phyloP scores from a whole-genome alignment of 108 stramenopile species.

The Discostella stelligeroides region DNA sequence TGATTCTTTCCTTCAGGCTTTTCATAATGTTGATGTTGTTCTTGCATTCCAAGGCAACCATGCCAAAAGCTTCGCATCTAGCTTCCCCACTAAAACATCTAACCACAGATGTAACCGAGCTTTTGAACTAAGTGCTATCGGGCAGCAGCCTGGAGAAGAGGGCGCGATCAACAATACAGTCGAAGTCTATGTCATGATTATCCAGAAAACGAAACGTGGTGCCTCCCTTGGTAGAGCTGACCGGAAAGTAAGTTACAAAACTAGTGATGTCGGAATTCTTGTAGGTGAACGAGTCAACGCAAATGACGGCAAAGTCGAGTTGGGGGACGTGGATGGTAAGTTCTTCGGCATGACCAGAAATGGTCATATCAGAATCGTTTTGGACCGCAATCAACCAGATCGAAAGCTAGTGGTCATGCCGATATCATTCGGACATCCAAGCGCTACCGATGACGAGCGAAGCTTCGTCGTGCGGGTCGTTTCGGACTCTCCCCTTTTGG shows the following conservation, averaged over 20 bases:
- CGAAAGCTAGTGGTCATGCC: slow-evolving; percentile 70
- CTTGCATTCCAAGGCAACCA: slow-evolving; percentile 68
- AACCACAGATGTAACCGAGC: slow-evolving; percentile 67
- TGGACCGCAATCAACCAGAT: slow-evolving; percentile 50
- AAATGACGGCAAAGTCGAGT: slow-evolving; percentile 19
- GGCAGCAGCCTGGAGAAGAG: slow-evolving; percentile 46
- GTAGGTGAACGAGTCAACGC: slow-evolving; percentile 43
- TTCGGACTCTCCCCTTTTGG: slow-evolving; percentile 65
- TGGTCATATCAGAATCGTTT: slow-evolving; percentile 56
- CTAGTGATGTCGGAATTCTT: slow-evolving; percentile 67
- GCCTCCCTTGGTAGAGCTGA: slow-evolving; percentile 64
- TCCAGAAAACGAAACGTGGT: slow-evolving; percentile 71
- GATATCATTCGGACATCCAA: slow-evolving; percentile 70
- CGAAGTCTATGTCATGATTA: slow-evolving; percentile 71
- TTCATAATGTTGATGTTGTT: slow-evolving; percentile 73
- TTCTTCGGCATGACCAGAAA: slow-evolving; percentile 65
- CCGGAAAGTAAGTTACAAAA: slow-evolving; percentile 71
- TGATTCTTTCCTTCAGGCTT: slow-evolving; percentile 71
- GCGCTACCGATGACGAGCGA: slow-evolving; percentile 65
- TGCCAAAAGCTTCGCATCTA: slow-evolving; percentile 62
- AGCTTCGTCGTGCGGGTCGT: slow-evolving; percentile 71
- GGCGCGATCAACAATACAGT: slow-evolving; percentile 45
- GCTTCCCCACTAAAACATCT: slow-evolving; percentile 66
- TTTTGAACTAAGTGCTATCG: slow-evolving; percentile 60
- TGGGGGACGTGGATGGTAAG: slow-evolving; percentile 52